Conservation (phyloP, 2,329 filamentous ascomycete genomes). For the Chaetomium sp. region DNA sequence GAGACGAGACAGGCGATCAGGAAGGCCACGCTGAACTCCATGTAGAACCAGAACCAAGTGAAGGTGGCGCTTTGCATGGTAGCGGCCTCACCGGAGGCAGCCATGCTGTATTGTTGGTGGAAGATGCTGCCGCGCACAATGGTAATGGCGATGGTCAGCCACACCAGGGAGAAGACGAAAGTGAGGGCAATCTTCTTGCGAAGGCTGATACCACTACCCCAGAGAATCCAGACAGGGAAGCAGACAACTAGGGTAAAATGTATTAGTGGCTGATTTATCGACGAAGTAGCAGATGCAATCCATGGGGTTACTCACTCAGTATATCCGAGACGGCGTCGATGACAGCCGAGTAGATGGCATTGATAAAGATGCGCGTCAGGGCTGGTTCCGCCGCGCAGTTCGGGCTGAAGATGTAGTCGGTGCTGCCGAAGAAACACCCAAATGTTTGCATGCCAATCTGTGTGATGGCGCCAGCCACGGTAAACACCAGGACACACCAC, state of each 20-base stretch:
- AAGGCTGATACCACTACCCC: constrained; percentile 11
- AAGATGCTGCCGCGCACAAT: constrained; percentile 19
- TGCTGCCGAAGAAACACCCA: constrained; percentile 12
- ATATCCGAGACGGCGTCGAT: constrained; percentile 15
- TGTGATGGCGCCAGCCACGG: constrained; percentile 3
- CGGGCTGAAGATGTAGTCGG: constrained; percentile 7
- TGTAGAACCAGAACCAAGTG: constrained; percentile 18
- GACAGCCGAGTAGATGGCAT: neutral
- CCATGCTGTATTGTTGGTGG: constrained; percentile 7
- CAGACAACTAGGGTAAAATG: constrained; percentile 9
- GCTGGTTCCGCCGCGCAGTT: neutral
- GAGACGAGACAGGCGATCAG: constrained; percentile 21
- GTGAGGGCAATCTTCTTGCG: constrained; percentile 18
- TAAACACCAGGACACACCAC: constrained; percentile 14
- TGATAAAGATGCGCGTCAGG: neutral
- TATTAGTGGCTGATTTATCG: too few species aligned
- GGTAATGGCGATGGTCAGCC: constrained; percentile 18
- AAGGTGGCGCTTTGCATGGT: neutral
- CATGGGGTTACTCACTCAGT: constrained; percentile 8
- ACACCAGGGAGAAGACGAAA: constrained; percentile 15
- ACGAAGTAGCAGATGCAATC: too few species aligned
- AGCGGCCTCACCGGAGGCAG: neutral
- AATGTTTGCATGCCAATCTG: neutral
- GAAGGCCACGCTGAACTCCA: constrained; percentile 20
- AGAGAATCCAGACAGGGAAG: constrained; percentile 18